Evolutionary conservation across 768 basidiomycete genomes (phyloP), one percentile per base, ranked within the genome.

Genomic region (Podaxis sp.): DNA sequence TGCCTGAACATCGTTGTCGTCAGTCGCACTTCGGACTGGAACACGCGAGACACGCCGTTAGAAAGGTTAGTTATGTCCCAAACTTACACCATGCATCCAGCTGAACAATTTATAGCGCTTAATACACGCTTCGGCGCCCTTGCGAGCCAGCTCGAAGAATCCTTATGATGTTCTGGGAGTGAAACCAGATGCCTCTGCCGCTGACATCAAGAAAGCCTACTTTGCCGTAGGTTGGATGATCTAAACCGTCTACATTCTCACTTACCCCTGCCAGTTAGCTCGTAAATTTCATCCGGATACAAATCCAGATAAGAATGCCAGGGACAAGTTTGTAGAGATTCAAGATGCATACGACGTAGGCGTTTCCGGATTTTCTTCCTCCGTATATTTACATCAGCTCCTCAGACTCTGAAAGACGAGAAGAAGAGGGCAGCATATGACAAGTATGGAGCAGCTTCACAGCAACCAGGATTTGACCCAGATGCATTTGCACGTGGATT

Each of bases 231-330:
- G 91, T 73, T 63, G 67, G 63, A 59, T 55, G 27, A 28, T 61
- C 40, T 55, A 28, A 40, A 32, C 28, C 42, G n/a, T 32, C 25
- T 61, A 51, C 54, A 35, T 65, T 59, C 62, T 66, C 66, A 56
- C 59, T 62, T 4, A 61, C 32, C 35, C 13, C 58, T 37, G 64
- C 36, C 69, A 97, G 96, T 89, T 99, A 64, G 97, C 97, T 16
- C 91, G 96, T 63, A 96, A 98, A 79, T 97, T 90, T 69, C 97
- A 99, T 73, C 97, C 97, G 0, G 97, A 99, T 70, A 95, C 95
- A 11, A 98, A 95, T 74, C 90, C 93, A 44, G 93, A 96, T 75
- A 90, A 93, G 68, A 81, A 79, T 50, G 93, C 96, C 0, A 88
- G 93, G 66, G 91, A 91, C 63, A 93, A 91, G 71, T 99, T 99